phyloP scores from a whole-genome alignment of 1,139 yeast species.

The Kodamaea sp. region DNA sequence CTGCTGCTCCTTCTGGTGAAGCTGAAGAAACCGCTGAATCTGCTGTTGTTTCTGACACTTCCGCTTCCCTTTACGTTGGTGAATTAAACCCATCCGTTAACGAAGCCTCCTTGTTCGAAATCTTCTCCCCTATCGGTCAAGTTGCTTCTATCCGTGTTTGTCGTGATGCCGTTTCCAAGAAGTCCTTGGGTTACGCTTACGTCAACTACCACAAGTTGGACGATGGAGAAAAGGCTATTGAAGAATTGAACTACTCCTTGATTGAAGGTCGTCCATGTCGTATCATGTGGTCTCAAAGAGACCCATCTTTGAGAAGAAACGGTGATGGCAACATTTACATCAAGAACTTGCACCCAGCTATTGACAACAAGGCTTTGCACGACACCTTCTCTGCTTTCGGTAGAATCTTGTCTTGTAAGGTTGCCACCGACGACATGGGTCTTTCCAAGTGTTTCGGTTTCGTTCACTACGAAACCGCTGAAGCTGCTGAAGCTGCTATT shows the following conservation, averaged over 20 bases:
- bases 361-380: constrained; percentile 98
- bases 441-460: constrained; percentile 95
- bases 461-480: constrained; percentile 93
- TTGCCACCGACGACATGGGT: constrained; percentile 93
- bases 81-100: constrained; percentile 92
- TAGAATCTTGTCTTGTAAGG: constrained; percentile 93
- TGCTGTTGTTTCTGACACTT: constrained; percentile 47
- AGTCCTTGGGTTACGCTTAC: constrained; percentile 97
- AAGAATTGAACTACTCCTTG: constrained; percentile 90
- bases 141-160: constrained; percentile 97
- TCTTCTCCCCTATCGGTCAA: constrained; percentile 93
- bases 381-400: constrained; percentile 98
- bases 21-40: constrained; percentile 31
- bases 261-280: constrained; percentile 98
- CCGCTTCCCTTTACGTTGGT: constrained; percentile 95
- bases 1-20: constrained; percentile 15
- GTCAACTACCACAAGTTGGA: constrained; percentile 90
- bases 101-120: constrained; percentile 93
- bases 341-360: constrained; percentile 97
- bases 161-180: constrained; percentile 97
- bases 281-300: constrained; percentile 99
- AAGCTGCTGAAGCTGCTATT: constrained; percentile 93
- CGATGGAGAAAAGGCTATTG: constrained; percentile 94
- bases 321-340: constrained; percentile 97
- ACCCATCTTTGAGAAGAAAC: constrained; percentile 92